Base-by-base conservation (phyloP, 2,329 filamentous ascomycete species). In the Sphaceloma murrayae region DNA sequence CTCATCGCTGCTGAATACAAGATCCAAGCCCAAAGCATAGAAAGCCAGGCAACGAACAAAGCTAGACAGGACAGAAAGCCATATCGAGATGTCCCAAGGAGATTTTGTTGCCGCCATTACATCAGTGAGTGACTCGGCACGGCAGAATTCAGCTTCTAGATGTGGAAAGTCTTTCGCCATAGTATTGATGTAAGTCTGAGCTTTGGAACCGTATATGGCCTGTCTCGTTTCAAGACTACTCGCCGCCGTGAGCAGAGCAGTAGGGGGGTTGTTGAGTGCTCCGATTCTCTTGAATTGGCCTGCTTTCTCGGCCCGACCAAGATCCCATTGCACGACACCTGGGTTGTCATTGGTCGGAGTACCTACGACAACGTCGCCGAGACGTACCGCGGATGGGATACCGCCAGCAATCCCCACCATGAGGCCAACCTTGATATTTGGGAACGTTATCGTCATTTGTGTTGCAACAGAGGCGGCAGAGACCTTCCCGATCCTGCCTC, bases 241-340 rank as follows among this genome's bases (percentile, higher is more conserved):
- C 11, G 57, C 36, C 8, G 55, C 56, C 13, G 44, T 44, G 16
- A 48, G 52, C n/a, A 61, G 47, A 16, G 53, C 14, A 6, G 11
- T 26, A 38, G 56, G 56, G 30, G 52, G 52, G 16, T 43, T 34
- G 29, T 49, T 47, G 3, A 54, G 34, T 19, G 39, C 43, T 9
- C 53, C 48, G 5, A 13, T 51, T 4, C 46, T 43, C 17, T 46
- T 19, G 27, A 50, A 45, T 3, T 11, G 19, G 11, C 48, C 48
- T 7, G 36, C 26, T 2, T 10, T 17, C 10, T 36, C 33, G 8
- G 32, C 10, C 32, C 54, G 56, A 3, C 51, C 53, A 10, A 55
- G 46, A 27, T 57, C 54, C 13, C 49, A 55, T 31, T 58, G 53
- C 4, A 55, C 29, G 2, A 58, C 56, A 3, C 55, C 56, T 4